These are phyloP conservation scores for Elongisporangium prolatum DNA, from an alignment of 352 stramenopile species.

Conservation along the genomic window DNA sequence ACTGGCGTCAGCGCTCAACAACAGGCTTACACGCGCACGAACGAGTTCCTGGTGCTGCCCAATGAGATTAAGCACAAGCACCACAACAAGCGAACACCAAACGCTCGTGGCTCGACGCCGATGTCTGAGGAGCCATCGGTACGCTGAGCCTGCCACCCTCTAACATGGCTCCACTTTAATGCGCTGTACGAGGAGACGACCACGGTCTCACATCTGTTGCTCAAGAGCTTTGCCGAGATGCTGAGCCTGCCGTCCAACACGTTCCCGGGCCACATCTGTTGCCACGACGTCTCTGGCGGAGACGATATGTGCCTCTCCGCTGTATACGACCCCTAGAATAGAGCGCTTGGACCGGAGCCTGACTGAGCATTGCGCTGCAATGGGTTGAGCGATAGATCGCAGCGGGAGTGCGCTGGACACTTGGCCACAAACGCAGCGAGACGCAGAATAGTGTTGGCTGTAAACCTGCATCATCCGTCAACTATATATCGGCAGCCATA, in stretches of 20 bases:
- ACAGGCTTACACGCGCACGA: constrained; percentile 50
- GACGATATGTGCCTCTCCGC: too few species aligned
- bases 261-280: too few species aligned
- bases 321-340: too few species aligned
- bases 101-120: constrained; percentile 71
- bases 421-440: constrained; percentile 23
- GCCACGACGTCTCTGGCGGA: too few species aligned
- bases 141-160: constrained; percentile 2
- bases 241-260: constrained; percentile 48
- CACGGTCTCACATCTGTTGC: constrained; percentile 55
- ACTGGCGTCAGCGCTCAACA: not conserved
- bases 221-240: constrained; percentile 80
- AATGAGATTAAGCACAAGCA: constrained; percentile 64
- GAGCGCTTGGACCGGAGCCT: constrained; percentile 5
- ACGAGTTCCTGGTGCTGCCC: constrained; percentile 69
- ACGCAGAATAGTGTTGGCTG: constrained; percentile 9
- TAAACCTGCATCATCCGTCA: constrained; percentile 34
- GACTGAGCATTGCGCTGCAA: not conserved
- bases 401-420: constrained; percentile 19
- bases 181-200: constrained; percentile 71
- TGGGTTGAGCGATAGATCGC: constrained; percentile 55
- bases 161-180: not conserved
- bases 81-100: constrained; percentile 70
- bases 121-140: constrained; percentile 84
- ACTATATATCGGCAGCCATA: too few species aligned